A percentile compares a stretch with the other conserved stretches of the same genome.
phyloP scores from a whole-genome alignment of 768 basidiomycete species.

The Collybia mongolica region DNA sequence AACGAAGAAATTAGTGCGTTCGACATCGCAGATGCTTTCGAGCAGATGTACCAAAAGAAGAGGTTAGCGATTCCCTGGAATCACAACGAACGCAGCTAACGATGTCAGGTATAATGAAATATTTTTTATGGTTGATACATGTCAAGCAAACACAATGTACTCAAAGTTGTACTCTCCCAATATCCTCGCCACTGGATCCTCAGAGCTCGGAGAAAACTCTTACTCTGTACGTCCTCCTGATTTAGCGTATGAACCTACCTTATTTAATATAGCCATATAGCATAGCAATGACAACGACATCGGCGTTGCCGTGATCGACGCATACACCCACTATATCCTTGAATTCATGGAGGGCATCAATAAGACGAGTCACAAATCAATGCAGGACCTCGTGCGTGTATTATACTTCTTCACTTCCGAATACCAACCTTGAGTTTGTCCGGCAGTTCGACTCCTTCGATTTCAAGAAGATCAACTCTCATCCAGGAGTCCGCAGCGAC shows the following conservation, averaged over 20 bases:
- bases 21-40: slow-evolving; percentile 97
- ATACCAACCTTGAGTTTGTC: neutral
- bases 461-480: slow-evolving; percentile 70
- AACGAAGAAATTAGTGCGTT: slow-evolving; percentile 97
- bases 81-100: neutral
- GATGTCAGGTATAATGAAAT: slow-evolving; percentile 83
- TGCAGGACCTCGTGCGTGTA: slow-evolving; percentile 77
- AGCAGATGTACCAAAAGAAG: slow-evolving; percentile 98
- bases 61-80: slow-evolving; percentile 45
- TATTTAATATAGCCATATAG: slow-evolving; percentile 38
- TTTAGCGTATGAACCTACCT: neutral
- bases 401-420: neutral
- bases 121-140: slow-evolving; percentile 98
- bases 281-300: slow-evolving; percentile 93
- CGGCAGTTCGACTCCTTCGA: slow-evolving; percentile 80
- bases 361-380: slow-evolving; percentile 79
- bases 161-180: slow-evolving; percentile 92
- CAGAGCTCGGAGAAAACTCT: slow-evolving; percentile 81
- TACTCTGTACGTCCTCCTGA: slow-evolving; percentile 68
- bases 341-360: slow-evolving; percentile 91
- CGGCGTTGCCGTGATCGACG: slow-evolving; percentile 94
- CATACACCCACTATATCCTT: slow-evolving; percentile 89
- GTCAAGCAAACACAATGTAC: slow-evolving; percentile 96
- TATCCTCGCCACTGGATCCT: slow-evolving; percentile 88
- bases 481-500: slow-evolving; percentile 87